Evolutionary conservation across 1,284 basidiomycete species (phyloP), one percentile per base, ranked within the genome.

Genomic region (Polyporus tsugae): DNA sequence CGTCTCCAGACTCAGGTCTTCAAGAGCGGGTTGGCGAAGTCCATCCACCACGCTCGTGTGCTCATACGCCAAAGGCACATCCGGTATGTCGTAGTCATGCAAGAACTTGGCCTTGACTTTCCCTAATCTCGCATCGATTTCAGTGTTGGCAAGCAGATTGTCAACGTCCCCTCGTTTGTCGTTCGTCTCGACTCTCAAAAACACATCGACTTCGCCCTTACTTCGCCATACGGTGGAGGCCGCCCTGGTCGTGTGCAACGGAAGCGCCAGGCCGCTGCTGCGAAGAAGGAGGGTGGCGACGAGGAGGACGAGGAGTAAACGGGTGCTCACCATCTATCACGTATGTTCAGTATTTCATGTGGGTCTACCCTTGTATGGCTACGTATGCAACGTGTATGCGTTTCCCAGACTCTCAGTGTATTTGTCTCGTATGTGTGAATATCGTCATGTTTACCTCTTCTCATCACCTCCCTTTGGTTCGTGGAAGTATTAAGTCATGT

Each of bases 1-100:
- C 88, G 98, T 78, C 87, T 99, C 78, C 98, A 99, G 87, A 99
- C 98, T 67, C 98, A 99, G 87, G 98, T 99, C 78, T 99, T 99
- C 95, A 99, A 99, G 91, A 92, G 90, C 74, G 96, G 97, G 76
- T 89, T 99, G 75, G 98, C 98, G 73, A 99, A 99, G 91, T 94
- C 91, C 77, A 98, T 99, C 78, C 98, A 99, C 85, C 98, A 99
- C 83, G 98, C 98, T 67, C 94, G 97, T 85, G 96, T 97, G 74
- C 89, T 99, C 79, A 99, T 99, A 86, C 89, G 94, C 81, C 98
- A 99, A 85, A 88, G 97, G 76, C 95, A 97, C 87, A 97, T 97
- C 78, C 95, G 95, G 94, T 95, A 74, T 73, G 90, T 84, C 1
- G 1, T 15, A 29, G 4, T 11, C 11, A 2, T 52, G 4, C 25